These are phyloP conservation scores for Leccinum angustisporum DNA, from an alignment of 1,284 basidiomycete genomes.

Conservation along the genomic window DNA sequence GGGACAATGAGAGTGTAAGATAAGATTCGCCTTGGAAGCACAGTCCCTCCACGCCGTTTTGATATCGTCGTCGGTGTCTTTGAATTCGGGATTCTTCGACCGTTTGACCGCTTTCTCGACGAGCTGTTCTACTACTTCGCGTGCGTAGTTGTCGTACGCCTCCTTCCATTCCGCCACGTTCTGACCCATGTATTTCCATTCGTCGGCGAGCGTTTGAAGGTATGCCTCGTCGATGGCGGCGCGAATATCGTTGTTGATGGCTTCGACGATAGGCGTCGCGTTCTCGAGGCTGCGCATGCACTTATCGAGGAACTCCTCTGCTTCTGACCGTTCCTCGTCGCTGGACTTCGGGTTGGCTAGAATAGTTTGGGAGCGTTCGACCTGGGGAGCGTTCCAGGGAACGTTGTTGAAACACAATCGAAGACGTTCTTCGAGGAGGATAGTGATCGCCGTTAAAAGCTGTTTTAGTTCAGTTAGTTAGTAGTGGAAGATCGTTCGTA, in stretches of 20 bases:
- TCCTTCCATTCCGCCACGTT: not conserved
- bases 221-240: not conserved
- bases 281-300: not conserved
- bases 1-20: too few relatives aligned
- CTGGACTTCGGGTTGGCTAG: not conserved
- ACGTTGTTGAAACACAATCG: not conserved
- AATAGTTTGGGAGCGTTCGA: not conserved
- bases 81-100: not conserved
- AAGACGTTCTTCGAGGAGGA: not conserved
- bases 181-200: not conserved
- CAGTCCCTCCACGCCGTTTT: not conserved
- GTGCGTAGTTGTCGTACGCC: not conserved
- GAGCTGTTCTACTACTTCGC: not conserved
- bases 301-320: not conserved
- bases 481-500: too few relatives aligned
- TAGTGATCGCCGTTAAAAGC: not conserved
- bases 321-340: not conserved
- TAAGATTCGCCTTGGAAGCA: not conserved
- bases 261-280: not conserved
- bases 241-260: not conserved
- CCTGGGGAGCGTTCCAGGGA: not conserved
- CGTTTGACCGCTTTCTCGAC: too few relatives aligned
- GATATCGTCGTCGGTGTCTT: not conserved
- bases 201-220: not conserved
- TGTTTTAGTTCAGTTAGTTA: too few relatives aligned